Evolutionary conservation across 2,329 filamentous ascomycete genomes (phyloP), one percentile per base, ranked within the genome.

Genomic region (Epichloe hybrida): DNA sequence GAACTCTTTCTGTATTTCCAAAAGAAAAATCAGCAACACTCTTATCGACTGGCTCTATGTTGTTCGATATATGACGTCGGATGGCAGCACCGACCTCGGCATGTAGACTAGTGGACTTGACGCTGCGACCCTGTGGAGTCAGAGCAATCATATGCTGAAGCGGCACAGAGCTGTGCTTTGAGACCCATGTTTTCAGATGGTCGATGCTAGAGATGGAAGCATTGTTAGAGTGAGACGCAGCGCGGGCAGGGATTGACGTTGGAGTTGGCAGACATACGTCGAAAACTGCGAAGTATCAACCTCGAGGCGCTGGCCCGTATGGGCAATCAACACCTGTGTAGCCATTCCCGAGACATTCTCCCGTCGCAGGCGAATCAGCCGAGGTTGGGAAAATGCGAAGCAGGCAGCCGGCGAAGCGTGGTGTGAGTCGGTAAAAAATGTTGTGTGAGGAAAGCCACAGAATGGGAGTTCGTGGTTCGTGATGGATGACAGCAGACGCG

Each of bases 291-390:
- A 76, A 58, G 83, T 80, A 71, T 95, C 87, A 66, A 86, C 79
- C 66, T 83, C 77, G 65, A 95, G 77, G 71, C 84, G 84, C 75
- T 88, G 84, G 74, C 91, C 91, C 69, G 86, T 89, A 72, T 95
- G 90, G 77, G 88, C 89, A 66, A 95, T 84, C 74, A 88, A 87
- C 70, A 95, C 83, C 72, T 88, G 82, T 67, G 91, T 80, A 73
- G 87, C 86, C 88, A 95, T 95, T 51, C 70, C 75, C 79, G 71
- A 72, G 71, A 71, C 74, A 77, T 76, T 52, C 63, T 70, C 70
- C 66, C 61, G 59, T 61, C 53, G 52, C 59, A 58, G 57, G 55
- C 47, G 50, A 57, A 57, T 36, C 37, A 39, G 47, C 51, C 49
- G 41, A 44, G 8, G 48, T 35, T 12, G 52, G 43, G 41, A 36